Base-by-base conservation (phyloP, 2,329 filamentous ascomycete species). In the Zasmidium cellare region DNA sequence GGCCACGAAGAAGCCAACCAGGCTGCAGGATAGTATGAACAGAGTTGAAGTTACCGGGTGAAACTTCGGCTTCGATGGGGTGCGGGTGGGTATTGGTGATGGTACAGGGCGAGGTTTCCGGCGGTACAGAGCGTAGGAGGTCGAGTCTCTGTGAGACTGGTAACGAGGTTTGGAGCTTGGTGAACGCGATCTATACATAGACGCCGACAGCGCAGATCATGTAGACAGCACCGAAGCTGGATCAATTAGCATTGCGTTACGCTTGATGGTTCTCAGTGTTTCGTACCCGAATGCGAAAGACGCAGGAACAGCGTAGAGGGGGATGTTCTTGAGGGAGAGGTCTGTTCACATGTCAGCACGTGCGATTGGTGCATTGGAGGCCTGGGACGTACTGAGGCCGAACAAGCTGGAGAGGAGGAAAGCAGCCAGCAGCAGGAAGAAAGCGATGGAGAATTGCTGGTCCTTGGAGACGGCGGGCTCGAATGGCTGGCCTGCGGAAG, bases 171-270 rank as follows among this genome's bases (percentile, higher is more conserved):
- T 41, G 20, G 56, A 47, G 46, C 54, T 44, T 14, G 57, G 56
- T n/a, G 56, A 56, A 45, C 53, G 52, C 22, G 56, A 55, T 57
- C 78, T 85, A 99, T 76, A 99, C 91, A 87, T 99, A 97, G 73
- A 99, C 94, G 75, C 94, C 94, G 74, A 94, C 94, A 60, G 92
- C 94, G 78, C 94, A 99, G 79, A 99, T 97, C 89, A 97, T 96
- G 79, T 94, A 97, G 47, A 99, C 92, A 51, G 93, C 88, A 68
- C 94, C 94, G 76, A 96, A 90, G 51, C 93, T 97, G 71, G 44
- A 60, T 46, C 31, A 19, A 58, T 67, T 45, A 60, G 46, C 38
- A 47, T 5, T 46, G 53, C 28, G 20, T 45, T 47, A 35, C 16
- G 23, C 35, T 12, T 16, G 24, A 11, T 14, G 22, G 23, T 14